Evolutionary conservation across 2,329 filamentous ascomycete species (phyloP), one percentile per base, ranked within the genome.

Genomic region (Calonectria pseudoreteaudii): DNA sequence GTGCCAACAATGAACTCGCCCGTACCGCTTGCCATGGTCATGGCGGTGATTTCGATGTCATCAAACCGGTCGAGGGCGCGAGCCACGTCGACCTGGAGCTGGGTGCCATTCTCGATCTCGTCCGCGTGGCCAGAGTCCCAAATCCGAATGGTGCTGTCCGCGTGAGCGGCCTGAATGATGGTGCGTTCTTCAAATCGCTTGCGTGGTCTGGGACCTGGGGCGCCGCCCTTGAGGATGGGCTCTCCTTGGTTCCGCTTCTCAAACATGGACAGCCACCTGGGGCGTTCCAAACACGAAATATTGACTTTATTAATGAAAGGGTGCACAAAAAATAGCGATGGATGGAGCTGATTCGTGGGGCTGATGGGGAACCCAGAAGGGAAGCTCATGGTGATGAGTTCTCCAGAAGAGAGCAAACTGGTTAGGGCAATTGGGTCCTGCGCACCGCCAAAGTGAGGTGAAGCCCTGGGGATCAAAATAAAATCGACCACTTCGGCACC

Each of bases 101-200:
- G 89, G 5, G 89, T 88, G 16, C 91, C 89, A 80, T 98, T 98
- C 84, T 99, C 97, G 66, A 99, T 94, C 80, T 98, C 95, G 81
- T 99, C 97, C 18, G 92, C 94, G 80, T 98, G 94, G 0, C 97
- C 97, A 26, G 93, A 91, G 84, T 99, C 97, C 95, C 96, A 99
- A 9, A 98, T 87, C 38, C 96, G 90, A n/a, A 99, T 88, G 0
- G 94, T 97, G 68, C 96, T 95, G 84, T 99, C 97, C 4, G 93
- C 95, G 83, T 99, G 96, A 0, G 95, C 93, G 6, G 94, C 95
- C 74, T 96, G 94, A 9, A 98, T 90, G 56, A 98, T 91, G 71
- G 95, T 98, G 62, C 97, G 91, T 74, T 93, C 90, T 80, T 98
- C 95, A 78, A 94, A 96, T 75, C 94, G 89, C 79, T 95, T 94